A percentile compares a stretch with the other conserved stretches of the same genome.
Conservation (phyloP, 2,329 filamentous ascomycete genomes). For the Claviceps purpurea region DNA sequence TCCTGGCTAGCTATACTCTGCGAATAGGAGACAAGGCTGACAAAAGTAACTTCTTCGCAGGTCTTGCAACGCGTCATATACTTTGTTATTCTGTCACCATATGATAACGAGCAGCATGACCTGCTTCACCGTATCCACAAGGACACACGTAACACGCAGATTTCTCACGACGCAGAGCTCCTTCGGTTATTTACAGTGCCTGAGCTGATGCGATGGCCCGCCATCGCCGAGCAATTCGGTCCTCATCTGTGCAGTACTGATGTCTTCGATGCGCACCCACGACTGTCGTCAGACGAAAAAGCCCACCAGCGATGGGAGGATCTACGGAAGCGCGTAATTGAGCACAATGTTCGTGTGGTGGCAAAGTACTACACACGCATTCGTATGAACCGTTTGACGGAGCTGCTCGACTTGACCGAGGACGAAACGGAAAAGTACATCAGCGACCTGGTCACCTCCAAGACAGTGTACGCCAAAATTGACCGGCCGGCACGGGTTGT, state of each 20-base stretch:
- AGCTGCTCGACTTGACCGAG: slow-evolving; percentile 81
- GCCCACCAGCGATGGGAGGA: slow-evolving; percentile 83
- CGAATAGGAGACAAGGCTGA: not conserved
- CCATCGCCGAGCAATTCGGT: slow-evolving; percentile 78
- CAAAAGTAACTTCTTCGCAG: slow-evolving; percentile 28
- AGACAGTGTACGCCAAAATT: slow-evolving; percentile 97
- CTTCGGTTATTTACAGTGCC: slow-evolving; percentile 90
- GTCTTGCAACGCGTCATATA: slow-evolving; percentile 91
- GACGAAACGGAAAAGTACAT: slow-evolving; percentile 99
- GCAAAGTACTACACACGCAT: slow-evolving; percentile 99
- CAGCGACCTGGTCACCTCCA: slow-evolving; percentile 87
- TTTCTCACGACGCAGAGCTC: slow-evolving; percentile 70
- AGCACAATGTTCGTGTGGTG: slow-evolving; percentile 95
- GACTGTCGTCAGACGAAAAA: slow-evolving; percentile 61
- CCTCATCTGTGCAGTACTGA: slow-evolving; percentile 80
- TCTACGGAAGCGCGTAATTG: slow-evolving; percentile 93
- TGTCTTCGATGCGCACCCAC: slow-evolving; percentile 61
- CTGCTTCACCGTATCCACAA: slow-evolving; percentile 84
- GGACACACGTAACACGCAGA: slow-evolving; percentile 67
- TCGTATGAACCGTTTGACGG: slow-evolving; percentile 76
- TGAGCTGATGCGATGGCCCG: slow-evolving; percentile 97
- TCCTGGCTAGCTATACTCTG: too few species aligned
- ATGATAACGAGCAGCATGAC: slow-evolving; percentile 98
- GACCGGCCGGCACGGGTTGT: slow-evolving; percentile 86
- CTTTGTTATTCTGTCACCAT: slow-evolving; percentile 89